A percentile compares a stretch with the other conserved stretches of the same genome.
Conservation (phyloP, 805 yeast genomes). For the Candida coleopterorum region DNA sequence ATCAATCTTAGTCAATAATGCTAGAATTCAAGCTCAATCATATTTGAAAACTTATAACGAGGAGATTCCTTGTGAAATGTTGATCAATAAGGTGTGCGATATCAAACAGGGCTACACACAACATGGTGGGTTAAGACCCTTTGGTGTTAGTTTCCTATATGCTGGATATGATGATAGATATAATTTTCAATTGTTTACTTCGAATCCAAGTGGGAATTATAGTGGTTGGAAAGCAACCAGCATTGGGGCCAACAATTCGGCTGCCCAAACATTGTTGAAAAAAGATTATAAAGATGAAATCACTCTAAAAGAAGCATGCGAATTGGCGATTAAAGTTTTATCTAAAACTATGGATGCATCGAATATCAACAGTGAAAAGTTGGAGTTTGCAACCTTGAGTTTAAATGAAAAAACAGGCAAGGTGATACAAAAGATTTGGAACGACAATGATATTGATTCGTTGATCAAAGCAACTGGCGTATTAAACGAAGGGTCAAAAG, state of each 20-base stretch:
- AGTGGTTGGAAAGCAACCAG: constrained; percentile 98
- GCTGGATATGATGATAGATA: constrained; percentile 92
- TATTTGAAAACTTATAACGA: constrained; percentile 85
- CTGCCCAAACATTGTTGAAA: constrained; percentile 92
- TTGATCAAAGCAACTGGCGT: constrained; percentile 72
- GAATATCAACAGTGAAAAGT: constrained; percentile 78
- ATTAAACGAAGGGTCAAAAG: constrained; percentile 35
- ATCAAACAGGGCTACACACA: constrained; percentile 97
- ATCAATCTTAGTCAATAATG: constrained; percentile 78
- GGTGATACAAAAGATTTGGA: constrained; percentile 70
- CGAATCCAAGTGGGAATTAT: constrained; percentile 96
- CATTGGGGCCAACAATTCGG: constrained; percentile 93
- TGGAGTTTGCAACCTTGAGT: constrained; percentile 81
- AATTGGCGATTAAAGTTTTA: constrained; percentile 84
- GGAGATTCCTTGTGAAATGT: constrained; percentile 87
- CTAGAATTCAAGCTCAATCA: constrained; percentile 80
- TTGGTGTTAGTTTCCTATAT: constrained; percentile 92
- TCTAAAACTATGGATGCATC: constrained; percentile 92
- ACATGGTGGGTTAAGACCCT: constrained; percentile 97
- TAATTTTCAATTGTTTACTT: constrained; percentile 88
- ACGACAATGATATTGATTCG: constrained; percentile 68
- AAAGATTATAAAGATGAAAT: constrained; percentile 90
- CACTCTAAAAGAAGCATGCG: constrained; percentile 69
- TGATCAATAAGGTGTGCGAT: constrained; percentile 87
- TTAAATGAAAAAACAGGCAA: constrained; percentile 48